A percentile compares a stretch with the other conserved stretches of the same genome.
Evolutionary conservation across 441 rosid species (phyloP).

Genomic region (Adansonia grandidieri): DNA sequence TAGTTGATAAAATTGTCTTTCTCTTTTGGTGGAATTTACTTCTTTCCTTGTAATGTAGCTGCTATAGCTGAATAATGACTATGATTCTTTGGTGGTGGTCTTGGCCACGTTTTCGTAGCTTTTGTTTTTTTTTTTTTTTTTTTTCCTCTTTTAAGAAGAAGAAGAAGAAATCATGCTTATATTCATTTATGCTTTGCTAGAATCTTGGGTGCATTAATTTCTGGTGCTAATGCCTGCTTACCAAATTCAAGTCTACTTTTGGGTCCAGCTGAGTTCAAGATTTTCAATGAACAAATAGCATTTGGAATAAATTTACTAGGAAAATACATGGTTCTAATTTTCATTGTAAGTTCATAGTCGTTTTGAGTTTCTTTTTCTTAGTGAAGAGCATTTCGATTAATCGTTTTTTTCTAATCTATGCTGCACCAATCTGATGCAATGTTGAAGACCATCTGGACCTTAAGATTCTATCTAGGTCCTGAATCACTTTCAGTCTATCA

Average conservation of each 20-base stretch:
- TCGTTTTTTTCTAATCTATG: not conserved
- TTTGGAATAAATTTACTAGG: not conserved
- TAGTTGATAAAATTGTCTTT: conserved; percentile 31
- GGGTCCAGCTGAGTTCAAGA: not conserved
- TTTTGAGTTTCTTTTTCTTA: not conserved
- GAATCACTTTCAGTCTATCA: not conserved
- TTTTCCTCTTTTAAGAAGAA: not conserved
- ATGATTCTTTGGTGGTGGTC: conserved; percentile 1
- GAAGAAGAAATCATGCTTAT: not conserved
- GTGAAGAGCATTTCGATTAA: not conserved
- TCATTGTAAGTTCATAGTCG: conserved; percentile 9
- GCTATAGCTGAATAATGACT: conserved; percentile 23
- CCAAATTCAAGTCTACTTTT: not conserved
- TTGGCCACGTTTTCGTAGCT: not conserved
- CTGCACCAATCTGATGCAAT: not conserved
- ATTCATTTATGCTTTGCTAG: conserved; percentile 6
- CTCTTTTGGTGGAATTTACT: conserved; percentile 19
- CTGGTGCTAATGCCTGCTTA: not conserved
- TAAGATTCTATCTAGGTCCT: conserved; percentile 5
- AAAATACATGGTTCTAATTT: not conserved
- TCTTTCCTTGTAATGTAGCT: not conserved
- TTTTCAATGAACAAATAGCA: not conserved
- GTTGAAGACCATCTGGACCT: conserved; percentile 7
- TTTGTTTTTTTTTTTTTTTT: not conserved
- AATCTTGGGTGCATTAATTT: not conserved